Percentiles rank a stretch among this genome's conserved stretches.
These are phyloP conservation scores for Dictyostelium purpureum DNA, from an alignment of 78 protist species.

Conservation along the genomic window DNA sequence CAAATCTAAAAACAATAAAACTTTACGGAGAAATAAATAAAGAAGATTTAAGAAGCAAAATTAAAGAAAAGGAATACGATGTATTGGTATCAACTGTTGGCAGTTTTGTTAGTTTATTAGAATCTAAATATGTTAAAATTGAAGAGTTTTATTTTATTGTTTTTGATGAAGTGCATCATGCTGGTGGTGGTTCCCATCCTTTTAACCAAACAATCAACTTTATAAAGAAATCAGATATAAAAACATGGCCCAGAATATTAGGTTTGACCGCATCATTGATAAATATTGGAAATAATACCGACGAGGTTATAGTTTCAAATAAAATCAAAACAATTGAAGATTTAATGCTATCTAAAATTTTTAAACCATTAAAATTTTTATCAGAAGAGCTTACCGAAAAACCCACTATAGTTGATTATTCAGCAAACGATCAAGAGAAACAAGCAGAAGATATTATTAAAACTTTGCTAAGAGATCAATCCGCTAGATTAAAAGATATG, in stretches of 20 bases:
- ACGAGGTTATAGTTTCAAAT: background rate
- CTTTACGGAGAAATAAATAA: background rate
- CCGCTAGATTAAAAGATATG: too few species aligned
- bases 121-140: background rate
- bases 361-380: background rate
- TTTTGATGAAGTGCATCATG: constrained; percentile 83
- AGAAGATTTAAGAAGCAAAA: background rate
- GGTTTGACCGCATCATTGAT: constrained; percentile 10
- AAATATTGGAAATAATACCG: background rate
- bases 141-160: constrained; percentile 35
- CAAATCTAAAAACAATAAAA: background rate
- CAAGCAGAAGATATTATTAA: too few species aligned
- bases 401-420: background rate
- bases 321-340: background rate
- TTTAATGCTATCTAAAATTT: background rate
- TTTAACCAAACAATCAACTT: background rate
- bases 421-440: background rate
- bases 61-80: background rate
- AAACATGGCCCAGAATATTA: background rate
- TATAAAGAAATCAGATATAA: background rate
- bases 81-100: constrained; percentile 27
- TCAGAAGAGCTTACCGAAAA: background rate
- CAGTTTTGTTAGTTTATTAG: background rate
- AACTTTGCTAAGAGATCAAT: too few species aligned
- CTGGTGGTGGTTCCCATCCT: constrained; percentile 47